Evolutionary conservation across 202 grass and related monocot species (phyloP).

Genomic region (Dendrocalamus latiflorus): DNA sequence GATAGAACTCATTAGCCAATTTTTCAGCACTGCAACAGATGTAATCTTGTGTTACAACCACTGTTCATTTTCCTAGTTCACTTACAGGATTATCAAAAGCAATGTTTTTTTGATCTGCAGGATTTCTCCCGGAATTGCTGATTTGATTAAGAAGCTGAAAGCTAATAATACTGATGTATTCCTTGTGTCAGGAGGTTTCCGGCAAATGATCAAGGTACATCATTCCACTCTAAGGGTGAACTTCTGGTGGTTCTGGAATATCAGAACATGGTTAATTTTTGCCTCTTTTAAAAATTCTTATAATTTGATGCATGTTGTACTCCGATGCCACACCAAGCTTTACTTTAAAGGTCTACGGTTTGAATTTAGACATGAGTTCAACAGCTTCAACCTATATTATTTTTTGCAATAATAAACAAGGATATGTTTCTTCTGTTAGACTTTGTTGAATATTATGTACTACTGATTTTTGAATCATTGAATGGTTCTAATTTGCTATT

Average conservation of each 20-base stretch:
- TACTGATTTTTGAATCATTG: not conserved
- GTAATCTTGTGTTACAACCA: not conserved
- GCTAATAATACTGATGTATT: conserved; percentile 65
- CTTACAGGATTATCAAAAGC: not conserved
- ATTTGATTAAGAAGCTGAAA: conserved; percentile 63
- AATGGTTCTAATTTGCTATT: not conserved
- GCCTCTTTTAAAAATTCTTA: not conserved
- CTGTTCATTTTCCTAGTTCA: conserved; percentile 6
- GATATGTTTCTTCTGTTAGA: not conserved
- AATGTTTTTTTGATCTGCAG: conserved; percentile 37
- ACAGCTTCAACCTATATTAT: not conserved
- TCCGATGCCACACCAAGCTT: not conserved
- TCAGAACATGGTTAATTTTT: not conserved
- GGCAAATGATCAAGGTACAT: conserved; percentile 73
- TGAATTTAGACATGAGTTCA: not conserved
- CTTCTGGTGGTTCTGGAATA: not conserved
- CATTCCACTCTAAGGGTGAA: not conserved
- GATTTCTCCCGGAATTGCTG: conserved; percentile 76
- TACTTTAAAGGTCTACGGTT: not conserved
- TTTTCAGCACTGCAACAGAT: not conserved
- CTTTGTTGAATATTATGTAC: not conserved
- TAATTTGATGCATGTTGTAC: not conserved
- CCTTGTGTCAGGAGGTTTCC: conserved; percentile 81
- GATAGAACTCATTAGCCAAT: not conserved
- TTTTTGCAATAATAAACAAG: not conserved